Evolutionary conservation across 2,329 filamentous ascomycete species (phyloP), one percentile per base, ranked within the genome.

Genomic region (Aspergillus unguis): DNA sequence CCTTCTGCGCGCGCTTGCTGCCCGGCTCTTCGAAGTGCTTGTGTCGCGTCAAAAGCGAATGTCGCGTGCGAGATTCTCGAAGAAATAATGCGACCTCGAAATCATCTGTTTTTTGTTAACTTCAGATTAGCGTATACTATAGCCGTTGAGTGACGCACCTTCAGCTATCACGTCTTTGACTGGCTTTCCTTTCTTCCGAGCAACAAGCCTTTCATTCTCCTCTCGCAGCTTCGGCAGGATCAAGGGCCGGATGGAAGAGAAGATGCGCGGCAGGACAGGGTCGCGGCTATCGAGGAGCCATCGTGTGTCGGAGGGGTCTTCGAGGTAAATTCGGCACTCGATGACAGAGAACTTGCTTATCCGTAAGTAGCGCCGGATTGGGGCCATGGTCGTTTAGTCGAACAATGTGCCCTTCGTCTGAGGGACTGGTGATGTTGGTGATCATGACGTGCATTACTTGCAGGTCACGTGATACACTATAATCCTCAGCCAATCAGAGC

Each of bases 71-170:
- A 6, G 87, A 88, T 70, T 96, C 90, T 42, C 89, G 95, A 59
- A 99, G 78, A 73, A 96, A 97, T 59, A 99, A 88, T 35, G 91
- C 89, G 10, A 96, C 90, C 67, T 97, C 91, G 67, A 96, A 99
- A 61, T 96, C 92, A 71, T 96, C 92, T 94, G 62, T 50, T 23
- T 32, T 38, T 26, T 27, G 38, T 58, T 37, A 56, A 47, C 42
- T 27, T 44, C 26, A 8, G 25, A 32, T 7, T 4, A 26, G 23
- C 33, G 4, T 38, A 27, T 10, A 25, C n/a, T 25, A 27, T 11
- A 44, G 31, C 7, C 9, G 29, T 2, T 25, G 4, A 9, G 17
- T n/a, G 10, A 7, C 26, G 11, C 71, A 92, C 91, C 91, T 79
- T 88, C 79, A 8, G 83, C 78, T 11, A 96, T 84, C 0, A 95